Base-by-base conservation (phyloP, 2,329 filamentous ascomycete species). In the Xylariaceae sp. region DNA sequence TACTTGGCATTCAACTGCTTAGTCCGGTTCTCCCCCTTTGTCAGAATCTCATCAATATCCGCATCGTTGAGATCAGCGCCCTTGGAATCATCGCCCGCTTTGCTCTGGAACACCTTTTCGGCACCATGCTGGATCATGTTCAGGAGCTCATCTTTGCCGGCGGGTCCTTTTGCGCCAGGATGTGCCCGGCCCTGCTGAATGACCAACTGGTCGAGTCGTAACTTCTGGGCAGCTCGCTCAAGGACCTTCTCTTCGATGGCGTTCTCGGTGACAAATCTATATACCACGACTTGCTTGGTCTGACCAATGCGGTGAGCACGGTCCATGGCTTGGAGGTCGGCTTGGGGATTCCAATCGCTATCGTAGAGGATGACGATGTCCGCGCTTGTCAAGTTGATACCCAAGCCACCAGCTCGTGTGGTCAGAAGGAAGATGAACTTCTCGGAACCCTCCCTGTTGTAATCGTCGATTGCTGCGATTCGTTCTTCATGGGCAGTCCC, bases 101-200 rank as follows among this genome's bases (percentile, higher is more conserved):
- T 83, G 28, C 70, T 75, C 46, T 83, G 73, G 64, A 98, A 96
- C 0, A 98, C 83, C 46, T 85, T 87, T 56, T 93, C 87, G n/a
- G 93, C 92, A 40, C 92, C 92, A 52, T 98, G 92, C 58, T 98
- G 92, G 52, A 98, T 98, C 92, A 98, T 98, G 43, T 78, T 92
- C 28, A 98, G 68, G 26, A 98, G 74, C 53, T 98, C 92, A 42
- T 96, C 92, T 63, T 98, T 98, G 42, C 88, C 94, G 1, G 89
- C 87, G 6, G 89, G 87, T 31, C 85, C 83, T 67, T 95, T 95
- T 14, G 81, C 82, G 34, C 88, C 87, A 43, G 83, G 83, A 58
- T 96, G 92, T 31, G 90, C 82, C 42, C 92, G 86, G 13, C 92
- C 92, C 66, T 98, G 92, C 54, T 98, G 92, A 51, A 98, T 98